A percentile compares a stretch with the other conserved stretches of the same genome.
Evolutionary conservation across 108 stramenopile genomes (phyloP).

Genomic region (Skeletonema costatum): DNA sequence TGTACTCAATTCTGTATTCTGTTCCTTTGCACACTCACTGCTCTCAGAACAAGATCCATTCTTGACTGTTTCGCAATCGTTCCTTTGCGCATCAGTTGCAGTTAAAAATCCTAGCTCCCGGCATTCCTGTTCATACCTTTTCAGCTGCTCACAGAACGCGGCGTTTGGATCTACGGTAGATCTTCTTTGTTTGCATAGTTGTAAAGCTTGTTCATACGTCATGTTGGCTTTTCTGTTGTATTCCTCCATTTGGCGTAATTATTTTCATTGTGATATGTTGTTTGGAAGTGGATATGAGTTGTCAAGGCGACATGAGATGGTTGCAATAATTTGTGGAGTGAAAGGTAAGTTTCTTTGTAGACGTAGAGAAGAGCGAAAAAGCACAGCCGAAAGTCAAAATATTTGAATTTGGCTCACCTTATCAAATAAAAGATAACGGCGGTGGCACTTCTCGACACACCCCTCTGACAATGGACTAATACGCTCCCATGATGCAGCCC

Average conservation of each 20-base stretch:
- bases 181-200: conserved; percentile 54
- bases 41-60: not conserved
- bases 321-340: conserved; percentile 5
- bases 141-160: conserved; percentile 61
- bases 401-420: conserved; percentile 34
- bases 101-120: conserved; percentile 37
- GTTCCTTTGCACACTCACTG: not conserved
- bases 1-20: not conserved
- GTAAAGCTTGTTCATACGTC: conserved; percentile 53
- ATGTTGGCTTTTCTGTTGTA: conserved; percentile 51
- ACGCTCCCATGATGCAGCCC: conserved; percentile 80
- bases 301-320: not conserved
- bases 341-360: conserved; percentile 1
- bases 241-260: conserved; percentile 5
- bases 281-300: not conserved
- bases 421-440: conserved; percentile 72
- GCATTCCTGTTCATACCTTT: conserved; percentile 53
- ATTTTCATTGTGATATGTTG: conserved; percentile 1
- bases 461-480: conserved; percentile 76
- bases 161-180: conserved; percentile 69
- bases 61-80: not conserved
- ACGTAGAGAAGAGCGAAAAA: conserved; percentile 3
- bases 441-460: conserved; percentile 71
- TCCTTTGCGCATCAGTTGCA: conserved; percentile 12
- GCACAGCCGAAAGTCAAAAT: not conserved